Base-by-base conservation (phyloP, 768 basidiomycete species). In the Suillus sp. region DNA sequence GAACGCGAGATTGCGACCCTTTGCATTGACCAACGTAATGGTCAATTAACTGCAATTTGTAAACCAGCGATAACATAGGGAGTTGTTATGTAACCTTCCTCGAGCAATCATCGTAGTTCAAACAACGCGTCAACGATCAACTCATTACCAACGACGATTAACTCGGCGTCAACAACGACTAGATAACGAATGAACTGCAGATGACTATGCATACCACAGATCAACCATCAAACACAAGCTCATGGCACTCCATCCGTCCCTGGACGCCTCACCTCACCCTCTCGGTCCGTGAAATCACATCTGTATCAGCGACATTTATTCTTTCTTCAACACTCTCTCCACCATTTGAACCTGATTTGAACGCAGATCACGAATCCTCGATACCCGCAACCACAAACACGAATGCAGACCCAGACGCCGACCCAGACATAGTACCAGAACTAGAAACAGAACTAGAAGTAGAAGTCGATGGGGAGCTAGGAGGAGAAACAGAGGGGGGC, bases 251-350 rank as follows among this genome's bases (percentile, higher is more conserved):
- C 13, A 87, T 93, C 67, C 83, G 91, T 16, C 92, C 91, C 8
- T 93, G 90, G 88, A 80, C 83, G 5, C 87, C 88, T 42, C 86
- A 85, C 37, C 78, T 93, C n/a, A 82, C 85, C 1, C 83, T 94
- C 16, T 77, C 83, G 14, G 89, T 93, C 47, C 83, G 86, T 48
- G 92, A 94, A 79, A 87, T 94, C 58, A 92, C 93, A 27, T 93
- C 92, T 0, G 92, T 93, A 38, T 75, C 75, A 11, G 91, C 85
- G 10, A 93, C 91, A 0, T 93, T 94, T 70, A 82, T 89, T 64
- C 81, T 94, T 27, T 86, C 86, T 0, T 85, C 88, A 10, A 77
- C 78, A 4, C 73, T 83, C 37, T 22, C 59, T 60, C 50, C 65
- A 40, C 66, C 62, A 14, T 64, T 65, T 30, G 72, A 70, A 8